Percentiles rank a stretch among this genome's conserved stretches.
These are phyloP conservation scores for Eragrostis tef DNA, from an alignment of 202 grass and related monocot genomes.

Conservation along the genomic window DNA sequence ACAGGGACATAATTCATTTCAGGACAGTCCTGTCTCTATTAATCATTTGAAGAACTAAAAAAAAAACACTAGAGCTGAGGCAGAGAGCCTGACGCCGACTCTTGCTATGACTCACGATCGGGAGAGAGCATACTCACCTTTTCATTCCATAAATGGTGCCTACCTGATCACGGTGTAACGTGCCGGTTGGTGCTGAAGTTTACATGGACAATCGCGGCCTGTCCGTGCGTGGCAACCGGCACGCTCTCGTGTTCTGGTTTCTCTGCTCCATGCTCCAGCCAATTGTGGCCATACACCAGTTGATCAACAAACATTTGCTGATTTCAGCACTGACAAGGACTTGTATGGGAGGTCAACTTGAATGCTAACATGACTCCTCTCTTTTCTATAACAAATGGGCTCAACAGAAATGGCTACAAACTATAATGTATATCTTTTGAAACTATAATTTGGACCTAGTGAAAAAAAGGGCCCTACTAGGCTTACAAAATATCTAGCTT, in stretches of 20 bases:
- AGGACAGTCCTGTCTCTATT: too few species aligned
- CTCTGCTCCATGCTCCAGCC: too few species aligned
- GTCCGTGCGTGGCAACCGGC: too few species aligned
- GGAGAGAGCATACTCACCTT: background rate
- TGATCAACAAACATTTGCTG: background rate
- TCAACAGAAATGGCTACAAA: too few species aligned
- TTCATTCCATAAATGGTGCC: background rate
- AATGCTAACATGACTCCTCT: background rate
- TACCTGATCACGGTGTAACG: background rate
- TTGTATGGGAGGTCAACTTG: conserved; percentile 17
- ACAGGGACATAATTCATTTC: conserved; percentile 18
- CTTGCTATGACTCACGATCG: background rate
- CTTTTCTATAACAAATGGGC: too few species aligned
- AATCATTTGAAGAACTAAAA: background rate
- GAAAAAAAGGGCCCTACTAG: conserved; percentile 2
- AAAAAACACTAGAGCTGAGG: background rate
- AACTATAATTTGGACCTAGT: conserved; percentile 4
- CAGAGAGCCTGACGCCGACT: conserved; percentile 35
- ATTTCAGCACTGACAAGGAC: background rate
- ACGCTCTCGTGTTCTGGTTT: background rate
- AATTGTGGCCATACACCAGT: background rate
- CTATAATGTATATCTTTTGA: background rate
- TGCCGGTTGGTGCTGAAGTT: background rate
- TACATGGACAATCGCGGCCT: background rate
- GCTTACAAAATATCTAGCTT: conserved; percentile 32